Conservation (phyloP, 441 rosid genomes). For the Adansonia gregorii region DNA sequence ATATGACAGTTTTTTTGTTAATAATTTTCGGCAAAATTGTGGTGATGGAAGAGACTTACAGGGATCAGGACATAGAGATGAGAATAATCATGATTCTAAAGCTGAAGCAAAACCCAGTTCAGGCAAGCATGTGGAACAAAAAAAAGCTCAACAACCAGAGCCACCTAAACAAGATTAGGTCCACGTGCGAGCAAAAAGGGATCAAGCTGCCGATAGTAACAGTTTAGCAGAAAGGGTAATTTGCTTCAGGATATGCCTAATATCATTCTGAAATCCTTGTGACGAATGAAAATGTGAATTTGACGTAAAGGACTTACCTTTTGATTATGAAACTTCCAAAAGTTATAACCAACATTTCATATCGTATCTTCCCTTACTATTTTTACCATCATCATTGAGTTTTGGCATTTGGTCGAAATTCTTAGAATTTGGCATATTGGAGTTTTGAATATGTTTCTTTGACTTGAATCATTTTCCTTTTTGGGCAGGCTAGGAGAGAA, state of each 20-base stretch:
- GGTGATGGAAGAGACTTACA: conserved; percentile 55
- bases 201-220: conserved; percentile 96
- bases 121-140: conserved; percentile 54
- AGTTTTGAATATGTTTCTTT: conserved; percentile 29
- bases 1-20: conserved; percentile 2
- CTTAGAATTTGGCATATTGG: background rate
- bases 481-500: conserved; percentile 82
- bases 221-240: conserved; percentile 91
- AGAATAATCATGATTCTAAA: conserved; percentile 40
- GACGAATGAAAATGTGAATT: background rate
- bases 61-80: conserved; percentile 47
- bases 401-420: background rate
- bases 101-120: conserved; percentile 53
- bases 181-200: conserved; percentile 91
- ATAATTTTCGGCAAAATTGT: conserved; percentile 44
- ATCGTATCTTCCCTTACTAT: background rate
- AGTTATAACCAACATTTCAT: background rate
- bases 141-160: conserved; percentile 49
- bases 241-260: conserved; percentile 28
- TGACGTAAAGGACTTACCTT: background rate
- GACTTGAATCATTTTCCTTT: conserved; percentile 27
- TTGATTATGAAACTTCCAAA: background rate
- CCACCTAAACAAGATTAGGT: conserved; percentile 82
- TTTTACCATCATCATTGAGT: background rate
- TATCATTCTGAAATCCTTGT: conserved; percentile 9